Evolutionary conservation across 495 filamentous ascomycete genomes (phyloP), one percentile per base, ranked within the genome.

Genomic region (Talaromyces trachyspermus): DNA sequence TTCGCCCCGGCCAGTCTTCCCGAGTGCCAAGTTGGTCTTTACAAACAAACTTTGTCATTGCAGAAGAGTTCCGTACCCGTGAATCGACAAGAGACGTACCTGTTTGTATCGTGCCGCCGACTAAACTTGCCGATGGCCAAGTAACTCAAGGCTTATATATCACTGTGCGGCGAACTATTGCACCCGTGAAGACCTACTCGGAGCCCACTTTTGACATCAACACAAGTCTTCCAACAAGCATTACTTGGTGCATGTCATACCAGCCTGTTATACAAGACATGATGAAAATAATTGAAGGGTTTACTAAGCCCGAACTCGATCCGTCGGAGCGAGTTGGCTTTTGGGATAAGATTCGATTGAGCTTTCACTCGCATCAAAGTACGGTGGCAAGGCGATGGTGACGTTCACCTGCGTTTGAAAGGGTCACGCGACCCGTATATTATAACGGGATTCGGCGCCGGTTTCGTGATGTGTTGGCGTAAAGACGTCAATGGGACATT

Each of bases 211-310:
- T 97, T 51, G 86, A 95, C 44, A 95, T 99, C 57, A 91, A 96
- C 59, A 96, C 91, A 4, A 84, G 83, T 49, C 78, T 87, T 50
- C 84, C 94, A 7, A 99, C 92, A 6, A 81, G 85, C 46, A 90
- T 97, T 42, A 95, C 89, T 24, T 99, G 92, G 92, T 88, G 90
- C 30, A 86, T 89, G 48, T 95, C 92, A 0, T 97, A 97, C 58
- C 92, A 99, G 52, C 92, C 92, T 20, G 94, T 90, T 9, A 96
- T 99, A 45, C 92, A 99, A 63, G 92, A 99, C 57, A 95, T 96
- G 87, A 99, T 99, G 92, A 95, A 97, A 80, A 88, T 94, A 19
- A 88, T 99, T 49, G 92, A 99, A 69, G 85, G 85, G 0, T 95
- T 99, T 66, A 95, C 90, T 8, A 99, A 97, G 54, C 86, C 88